Evolutionary conservation across 1,284 basidiomycete genomes (phyloP).

Genomic region (Apiotrichum siamense): DNA sequence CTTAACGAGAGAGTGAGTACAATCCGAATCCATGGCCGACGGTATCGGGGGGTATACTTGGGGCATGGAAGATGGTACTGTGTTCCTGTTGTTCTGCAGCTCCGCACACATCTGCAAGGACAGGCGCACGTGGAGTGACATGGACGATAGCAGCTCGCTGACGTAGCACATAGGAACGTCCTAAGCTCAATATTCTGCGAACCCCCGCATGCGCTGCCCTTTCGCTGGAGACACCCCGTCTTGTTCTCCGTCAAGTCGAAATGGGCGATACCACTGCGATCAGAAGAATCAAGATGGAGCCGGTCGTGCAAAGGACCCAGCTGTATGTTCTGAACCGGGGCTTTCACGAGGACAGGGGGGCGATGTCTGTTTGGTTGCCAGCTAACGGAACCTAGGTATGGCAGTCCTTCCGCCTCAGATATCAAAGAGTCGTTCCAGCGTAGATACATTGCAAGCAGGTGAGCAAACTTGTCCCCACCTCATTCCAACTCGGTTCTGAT

Average conservation of each 20-base stretch:
- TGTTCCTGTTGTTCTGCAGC: too few relatives aligned
- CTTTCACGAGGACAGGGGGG: neutral
- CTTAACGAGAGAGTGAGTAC: constrained; percentile 24
- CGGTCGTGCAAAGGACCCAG: constrained; percentile 42
- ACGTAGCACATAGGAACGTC: constrained; percentile 14
- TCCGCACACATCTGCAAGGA: too few relatives aligned
- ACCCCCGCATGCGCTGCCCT: constrained; percentile 32
- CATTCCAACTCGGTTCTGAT: too few relatives aligned
- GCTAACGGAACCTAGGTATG: constrained; percentile 20
- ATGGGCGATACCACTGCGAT: constrained; percentile 32
- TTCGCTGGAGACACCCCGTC: constrained; percentile 28
- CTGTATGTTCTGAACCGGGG: constrained; percentile 23
- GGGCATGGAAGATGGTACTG: neutral
- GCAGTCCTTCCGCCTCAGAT: constrained; percentile 23
- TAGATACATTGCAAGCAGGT: constrained; percentile 27
- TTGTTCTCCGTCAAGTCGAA: constrained; percentile 31
- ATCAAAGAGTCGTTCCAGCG: constrained; percentile 35
- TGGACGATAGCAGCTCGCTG: too few relatives aligned
- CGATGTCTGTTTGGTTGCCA: too few relatives aligned
- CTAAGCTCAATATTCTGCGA: constrained; percentile 20
- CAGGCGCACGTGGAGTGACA: too few relatives aligned
- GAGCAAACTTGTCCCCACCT: neutral
- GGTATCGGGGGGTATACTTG: too few relatives aligned
- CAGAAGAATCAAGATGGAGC: constrained; percentile 42
- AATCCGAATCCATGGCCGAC: too few relatives aligned